phyloP scores from a whole-genome alignment of 2,329 filamentous ascomycete genomes.

The Pseudogymnoascus sp. region DNA sequence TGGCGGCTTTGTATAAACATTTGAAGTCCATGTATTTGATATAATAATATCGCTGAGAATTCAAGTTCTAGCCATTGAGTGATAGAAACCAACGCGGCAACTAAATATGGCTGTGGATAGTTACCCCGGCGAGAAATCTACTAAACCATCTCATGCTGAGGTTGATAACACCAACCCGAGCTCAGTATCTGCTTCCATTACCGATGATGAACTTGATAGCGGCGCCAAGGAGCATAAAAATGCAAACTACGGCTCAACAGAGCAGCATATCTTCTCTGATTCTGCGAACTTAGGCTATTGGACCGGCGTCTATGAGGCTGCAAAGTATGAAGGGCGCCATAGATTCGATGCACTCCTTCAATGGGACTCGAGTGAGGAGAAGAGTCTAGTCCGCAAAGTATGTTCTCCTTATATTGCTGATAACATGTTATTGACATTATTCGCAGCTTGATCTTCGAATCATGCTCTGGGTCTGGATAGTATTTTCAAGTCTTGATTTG shows the following conservation, averaged over 20 bases:
- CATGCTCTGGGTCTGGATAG: constrained; percentile 25
- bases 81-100: neutral
- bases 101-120: neutral
- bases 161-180: neutral
- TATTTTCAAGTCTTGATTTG: constrained; percentile 33
- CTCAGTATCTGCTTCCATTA: neutral
- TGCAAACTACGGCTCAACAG: neutral
- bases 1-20: neutral
- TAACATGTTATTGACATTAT: neutral
- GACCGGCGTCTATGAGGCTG: constrained; percentile 14
- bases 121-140: constrained; percentile 1
- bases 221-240: neutral
- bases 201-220: neutral
- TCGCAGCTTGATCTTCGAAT: neutral
- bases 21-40: constrained; percentile 1
- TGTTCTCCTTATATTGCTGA: neutral
- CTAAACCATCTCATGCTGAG: neutral
- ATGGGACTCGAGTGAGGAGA: constrained; percentile 17
- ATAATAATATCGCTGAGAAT: neutral
- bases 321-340: constrained; percentile 17
- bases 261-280: neutral
- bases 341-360: constrained; percentile 15
- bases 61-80: neutral
- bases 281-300: constrained; percentile 12
- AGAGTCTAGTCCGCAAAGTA: constrained; percentile 11